Evolutionary conservation across 345 rosid genomes (phyloP), one percentile per base, ranked within the genome.

Genomic region (Euphorbia tirucalli): DNA sequence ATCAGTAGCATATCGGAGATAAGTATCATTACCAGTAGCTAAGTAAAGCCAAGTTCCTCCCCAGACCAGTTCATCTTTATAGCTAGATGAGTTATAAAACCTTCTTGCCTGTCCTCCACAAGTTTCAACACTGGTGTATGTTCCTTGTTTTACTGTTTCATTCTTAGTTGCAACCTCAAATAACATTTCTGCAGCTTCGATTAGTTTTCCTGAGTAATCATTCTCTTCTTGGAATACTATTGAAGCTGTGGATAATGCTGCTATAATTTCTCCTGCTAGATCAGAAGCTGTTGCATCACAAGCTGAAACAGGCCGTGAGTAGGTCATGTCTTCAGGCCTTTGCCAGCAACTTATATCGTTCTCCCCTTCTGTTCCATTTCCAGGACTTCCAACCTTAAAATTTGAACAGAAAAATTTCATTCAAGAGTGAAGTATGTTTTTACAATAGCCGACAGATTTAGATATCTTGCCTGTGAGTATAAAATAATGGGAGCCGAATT

Each of bases 241-340:
- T 21, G 94, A 85, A 70, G 90, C 86, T 11, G 91, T 86, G 22
- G 90, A 78, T 52, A 87, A 69, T 9, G 87, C 85, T 56, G 91
- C 91, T 25, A 74, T 65, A 16, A 83, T 81, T 70, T 89, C 91
- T 27, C 88, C 91, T 9, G 84, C 88, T 27, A 89, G 71, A 72
- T 85, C 93, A 9, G 87, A 74, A 61, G 88, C 89, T 25, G 72
- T 43, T 49, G 46, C 49, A 48, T 75, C 74, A 48, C 93, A 87
- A 56, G 48, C 35, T 9, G 83, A 85, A 49, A 84, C 84, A 0
- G 81, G 84, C 61, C 93, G 80, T 52, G n/a, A 27, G 68, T 83
- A 81, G 66, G 50, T 79, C 86, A 85, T 87, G 73, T 87, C 88
- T 69, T 89, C 93, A 8, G 93, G 91, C 67, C 87, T 87, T 72